Conservation (phyloP, 768 basidiomycete species). For the Lepiota venenata region DNA sequence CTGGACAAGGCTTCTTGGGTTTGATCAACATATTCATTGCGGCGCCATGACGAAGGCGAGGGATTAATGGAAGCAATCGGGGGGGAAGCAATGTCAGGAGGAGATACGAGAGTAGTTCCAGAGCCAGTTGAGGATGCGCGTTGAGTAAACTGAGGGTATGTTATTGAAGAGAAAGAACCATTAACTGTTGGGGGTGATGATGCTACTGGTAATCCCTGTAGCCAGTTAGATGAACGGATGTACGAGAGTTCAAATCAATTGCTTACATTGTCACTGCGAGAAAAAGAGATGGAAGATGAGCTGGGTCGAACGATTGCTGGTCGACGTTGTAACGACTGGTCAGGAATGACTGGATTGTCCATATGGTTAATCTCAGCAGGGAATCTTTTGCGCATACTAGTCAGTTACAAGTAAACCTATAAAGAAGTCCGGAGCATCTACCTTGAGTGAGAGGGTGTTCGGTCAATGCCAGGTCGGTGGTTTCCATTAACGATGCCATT, state of each 20-base stretch:
- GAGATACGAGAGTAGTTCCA: conserved; percentile 28
- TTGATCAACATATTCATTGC: conserved; percentile 81
- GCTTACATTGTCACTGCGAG: conserved; percentile 35
- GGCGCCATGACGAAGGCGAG: conserved; percentile 54
- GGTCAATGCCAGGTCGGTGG: conserved; percentile 34
- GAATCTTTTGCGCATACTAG: conserved; percentile 21
- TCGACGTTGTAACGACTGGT: conserved; percentile 25
- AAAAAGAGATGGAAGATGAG: conserved; percentile 42
- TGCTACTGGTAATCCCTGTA: conserved; percentile 27
- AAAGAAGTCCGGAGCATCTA: conserved; percentile 17
- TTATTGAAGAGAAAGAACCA: conserved; percentile 38
- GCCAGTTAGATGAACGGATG: background rate
- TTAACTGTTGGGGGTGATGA: conserved; percentile 34
- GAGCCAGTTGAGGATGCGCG: conserved; percentile 26
- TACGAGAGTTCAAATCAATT: too few species aligned
- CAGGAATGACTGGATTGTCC: conserved; percentile 21
- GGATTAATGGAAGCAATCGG: conserved; percentile 86
- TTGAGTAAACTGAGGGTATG: conserved; percentile 32
- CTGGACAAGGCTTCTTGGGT: conserved; percentile 55
- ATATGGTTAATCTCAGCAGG: conserved; percentile 36
- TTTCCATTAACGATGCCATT: conserved; percentile 13
- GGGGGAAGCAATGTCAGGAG: conserved; percentile 56
- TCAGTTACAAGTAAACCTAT: background rate
- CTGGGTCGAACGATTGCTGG: conserved; percentile 38
- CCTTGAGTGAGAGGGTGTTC: conserved; percentile 39